These are phyloP conservation scores for Diplocarpon mali DNA, from an alignment of 2,329 filamentous ascomycete species.

Conservation along the genomic window DNA sequence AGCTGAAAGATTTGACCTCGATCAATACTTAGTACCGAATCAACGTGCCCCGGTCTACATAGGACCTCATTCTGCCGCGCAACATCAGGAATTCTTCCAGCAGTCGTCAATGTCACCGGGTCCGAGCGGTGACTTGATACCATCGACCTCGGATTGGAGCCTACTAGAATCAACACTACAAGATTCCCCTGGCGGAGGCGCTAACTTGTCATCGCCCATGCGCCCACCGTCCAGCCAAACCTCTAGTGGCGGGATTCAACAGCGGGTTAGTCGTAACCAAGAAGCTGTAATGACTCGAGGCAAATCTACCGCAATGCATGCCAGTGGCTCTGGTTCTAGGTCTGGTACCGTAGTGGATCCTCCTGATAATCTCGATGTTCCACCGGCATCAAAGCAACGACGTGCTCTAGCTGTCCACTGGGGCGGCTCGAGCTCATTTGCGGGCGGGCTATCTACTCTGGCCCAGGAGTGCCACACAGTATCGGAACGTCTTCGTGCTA, in stretches of 20 bases:
- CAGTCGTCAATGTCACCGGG: background rate
- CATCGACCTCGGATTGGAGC: slow-evolving; percentile 4
- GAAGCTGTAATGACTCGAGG: background rate
- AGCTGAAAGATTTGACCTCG: slow-evolving; percentile 8
- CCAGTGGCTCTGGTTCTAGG: background rate
- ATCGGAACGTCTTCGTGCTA: background rate
- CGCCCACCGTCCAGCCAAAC: background rate
- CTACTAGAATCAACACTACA: slow-evolving; percentile 3
- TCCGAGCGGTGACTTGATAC: background rate
- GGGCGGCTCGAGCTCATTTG: background rate
- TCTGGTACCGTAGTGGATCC: slow-evolving; percentile 4
- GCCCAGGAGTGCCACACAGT: background rate
- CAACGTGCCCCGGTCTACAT: background rate
- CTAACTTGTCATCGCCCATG: background rate
- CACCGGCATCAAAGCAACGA: background rate
- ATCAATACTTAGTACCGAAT: slow-evolving; percentile 4
- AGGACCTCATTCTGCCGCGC: slow-evolving; percentile 5
- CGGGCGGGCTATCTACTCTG: background rate
- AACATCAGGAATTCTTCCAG: background rate
- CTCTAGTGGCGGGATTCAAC: background rate
- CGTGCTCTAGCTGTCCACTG: background rate
- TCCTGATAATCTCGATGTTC: slow-evolving; percentile 5
- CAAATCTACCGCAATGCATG: background rate
- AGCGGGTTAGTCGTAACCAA: slow-evolving; percentile 1
- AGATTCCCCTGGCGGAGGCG: background rate